These are phyloP conservation scores for Furcasterigmium sp. DNA, from an alignment of 2,329 filamentous ascomycete species.

Conservation along the genomic window DNA sequence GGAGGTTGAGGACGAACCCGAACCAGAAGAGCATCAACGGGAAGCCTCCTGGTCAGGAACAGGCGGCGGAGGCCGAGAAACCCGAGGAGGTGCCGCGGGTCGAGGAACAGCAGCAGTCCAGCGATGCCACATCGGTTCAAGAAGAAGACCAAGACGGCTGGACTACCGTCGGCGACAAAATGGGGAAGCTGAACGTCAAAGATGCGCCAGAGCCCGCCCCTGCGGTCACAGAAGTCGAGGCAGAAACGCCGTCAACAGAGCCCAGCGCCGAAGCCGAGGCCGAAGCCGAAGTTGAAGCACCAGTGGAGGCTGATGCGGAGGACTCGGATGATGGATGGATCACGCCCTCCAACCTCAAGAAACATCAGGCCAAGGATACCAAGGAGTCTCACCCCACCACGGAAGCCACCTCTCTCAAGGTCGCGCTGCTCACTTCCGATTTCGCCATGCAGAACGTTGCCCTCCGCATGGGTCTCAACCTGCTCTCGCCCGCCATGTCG, in stretches of 20 bases:
- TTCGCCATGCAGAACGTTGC: constrained; percentile 98
- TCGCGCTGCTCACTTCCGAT: constrained; percentile 89
- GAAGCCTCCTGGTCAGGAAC: constrained; percentile 46
- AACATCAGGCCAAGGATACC: constrained; percentile 68
- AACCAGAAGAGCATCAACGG: constrained; percentile 77
- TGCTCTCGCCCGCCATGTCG: constrained; percentile 72
- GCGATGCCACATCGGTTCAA: neutral
- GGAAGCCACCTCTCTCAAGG: constrained; percentile 63
- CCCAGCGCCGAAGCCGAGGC: neutral
- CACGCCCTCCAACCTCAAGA: constrained; percentile 85
- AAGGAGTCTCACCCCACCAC: constrained; percentile 27
- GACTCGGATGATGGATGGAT: constrained; percentile 79
- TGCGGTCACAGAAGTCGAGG: constrained; percentile 9
- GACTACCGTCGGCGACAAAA: neutral
- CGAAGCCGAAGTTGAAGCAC: neutral
- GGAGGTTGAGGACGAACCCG: constrained; percentile 72
- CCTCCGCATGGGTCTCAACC: constrained; percentile 88
- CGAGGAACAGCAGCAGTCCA: constrained; percentile 1
- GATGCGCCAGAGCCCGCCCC: constrained; percentile 8
- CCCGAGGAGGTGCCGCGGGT: constrained; percentile 6
- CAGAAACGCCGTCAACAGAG: constrained; percentile 11
- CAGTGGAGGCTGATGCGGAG: constrained; percentile 30
- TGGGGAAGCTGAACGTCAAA: constrained; percentile 11
- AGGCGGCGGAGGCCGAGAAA: constrained; percentile 11
- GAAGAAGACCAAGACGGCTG: constrained; percentile 7